Base-by-base conservation (phyloP, 1,139 yeast species). In the Geotrichum cucujoidarum region DNA sequence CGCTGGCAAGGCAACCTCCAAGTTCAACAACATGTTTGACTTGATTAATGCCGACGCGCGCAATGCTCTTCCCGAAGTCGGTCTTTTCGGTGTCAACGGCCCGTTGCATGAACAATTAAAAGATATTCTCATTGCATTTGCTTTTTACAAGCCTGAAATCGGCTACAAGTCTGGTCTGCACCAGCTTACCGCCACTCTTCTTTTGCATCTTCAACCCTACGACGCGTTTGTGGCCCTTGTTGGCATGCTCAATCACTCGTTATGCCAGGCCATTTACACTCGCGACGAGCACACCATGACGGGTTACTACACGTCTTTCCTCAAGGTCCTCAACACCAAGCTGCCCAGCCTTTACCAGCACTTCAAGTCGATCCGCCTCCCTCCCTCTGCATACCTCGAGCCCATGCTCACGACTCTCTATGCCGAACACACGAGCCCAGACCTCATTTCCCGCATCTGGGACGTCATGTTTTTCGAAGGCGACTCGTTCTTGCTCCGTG, bases 381-480 rank as follows among this genome's bases (percentile, higher is more conserved):
- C 62, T 0, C 70, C 74, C 5, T 46, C 58, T 1, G 62, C 61
- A 11, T 70, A 71, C 50, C 57, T 76, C 14, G 61, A 62, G 33
- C 69, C 71, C 1, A 52, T 70, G 61, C 56, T 67, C 33, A 64
- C 53, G 52, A 62, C 70, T 4, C 56, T 71, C 31, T 70, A 74
- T 54, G 58, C 73, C 8, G 56, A 60, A 57, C 72, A 63, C 48
- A 25, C 34, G 29, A 64, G 67, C 0, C 50, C 68, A 35, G 74
- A 73, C 37, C 58, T 65, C 2, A 61, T 68, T 4, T 63, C 70
- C 16, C 64, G 78, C 10, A 58, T 81, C 6, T 59, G 83, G 54
- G 89, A 82, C 59, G 69, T 81, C 7, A 73, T 72, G 59, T 61
- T 80, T n/a, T 80, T 81, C 59, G 87, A 81, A 58, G 80, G 81